Conservation (phyloP, 2,329 filamentous ascomycete genomes). For the Ophiostoma perfectum region DNA sequence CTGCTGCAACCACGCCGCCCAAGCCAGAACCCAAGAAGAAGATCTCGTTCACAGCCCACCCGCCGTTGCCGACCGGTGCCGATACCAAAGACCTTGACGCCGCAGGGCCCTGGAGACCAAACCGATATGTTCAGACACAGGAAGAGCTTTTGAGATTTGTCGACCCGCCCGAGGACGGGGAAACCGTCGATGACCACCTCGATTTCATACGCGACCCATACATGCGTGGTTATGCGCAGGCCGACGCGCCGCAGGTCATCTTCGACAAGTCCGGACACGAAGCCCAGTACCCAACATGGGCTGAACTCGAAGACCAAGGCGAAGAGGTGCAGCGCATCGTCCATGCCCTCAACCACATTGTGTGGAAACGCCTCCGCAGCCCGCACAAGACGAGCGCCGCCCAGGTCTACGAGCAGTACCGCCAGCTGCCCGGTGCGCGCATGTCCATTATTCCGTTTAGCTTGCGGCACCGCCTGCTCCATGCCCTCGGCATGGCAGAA, state of each 20-base stretch:
- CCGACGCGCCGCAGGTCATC: conserved; percentile 44
- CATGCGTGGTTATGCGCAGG: conserved; percentile 47
- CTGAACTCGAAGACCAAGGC: conserved; percentile 37
- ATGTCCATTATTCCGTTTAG: conserved; percentile 45
- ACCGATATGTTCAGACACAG: conserved; percentile 28
- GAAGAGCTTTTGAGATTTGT: conserved; percentile 51
- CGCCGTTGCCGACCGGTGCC: background rate
- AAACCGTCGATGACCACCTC: conserved; percentile 49
- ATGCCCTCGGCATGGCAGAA: conserved; percentile 60
- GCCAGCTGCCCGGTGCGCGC: conserved; percentile 46
- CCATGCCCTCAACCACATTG: conserved; percentile 37
- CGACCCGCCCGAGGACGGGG: conserved; percentile 44
- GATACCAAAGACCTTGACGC: background rate
- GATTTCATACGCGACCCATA: conserved; percentile 50
- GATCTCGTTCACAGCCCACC: background rate
- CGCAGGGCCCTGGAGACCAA: conserved; percentile 16
- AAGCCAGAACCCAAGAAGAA: background rate
- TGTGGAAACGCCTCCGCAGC: conserved; percentile 40
- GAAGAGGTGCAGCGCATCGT: conserved; percentile 37
- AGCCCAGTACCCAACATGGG: conserved; percentile 40
- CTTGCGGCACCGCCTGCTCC: conserved; percentile 60
- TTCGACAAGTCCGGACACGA: conserved; percentile 50
- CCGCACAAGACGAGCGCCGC: conserved; percentile 40
- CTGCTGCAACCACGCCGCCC: background rate
- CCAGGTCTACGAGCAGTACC: conserved; percentile 46